Base-by-base conservation (phyloP, 2,329 filamentous ascomycete genomes). In the Chaetomiaceae sp. region DNA sequence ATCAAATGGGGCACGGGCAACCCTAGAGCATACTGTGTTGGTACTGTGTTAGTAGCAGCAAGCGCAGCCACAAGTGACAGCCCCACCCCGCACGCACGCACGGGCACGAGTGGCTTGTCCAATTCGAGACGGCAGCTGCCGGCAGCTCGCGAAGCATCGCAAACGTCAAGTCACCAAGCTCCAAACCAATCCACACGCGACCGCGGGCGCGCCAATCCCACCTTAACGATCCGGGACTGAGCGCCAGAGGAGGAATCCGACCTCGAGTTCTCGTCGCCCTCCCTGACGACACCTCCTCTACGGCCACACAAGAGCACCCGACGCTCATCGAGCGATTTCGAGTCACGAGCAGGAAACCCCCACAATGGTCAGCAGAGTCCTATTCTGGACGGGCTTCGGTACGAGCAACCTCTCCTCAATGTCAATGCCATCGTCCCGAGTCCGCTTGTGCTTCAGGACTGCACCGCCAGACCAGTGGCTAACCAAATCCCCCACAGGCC, bases 311-410 rank as follows among this genome's bases (percentile, higher is more conserved):
- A n/a, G n/a, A n/a, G n/a, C 17, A 12, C 10, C 24, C 14, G 5
- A 18, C 29, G 14, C 29, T 14, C 9, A 22, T 8, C 44, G 20
- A 42, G 19, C 22, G 18, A 35, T 20, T 27, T 22, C 40, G 40
- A 45, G n/a, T 38, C 41, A 32, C 37, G 38, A 29, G 20, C n/a
- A 14, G 11, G 15, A 42, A 22, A 26, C 6, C 36, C n/a, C n/a
- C 65, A 73, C 58, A 58, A 81, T 81, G 77, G 76, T 80, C 54
- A 68, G 71, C 69, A 75, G 79, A 64, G 74, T 89, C 66, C 72
- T 88, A 66, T 89, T 91, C 76, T 91, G 86, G 86, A 76, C 79
- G 70, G 86, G 86, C 75, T 95, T 96, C 80, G 91, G 91, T 96
- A 81, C 63, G 78, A 58, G 24, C 33, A 17, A n/a, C n/a, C n/a